A percentile compares a stretch with the other conserved stretches of the same genome.
phyloP scores from a whole-genome alignment of 1,284 basidiomycete species.

The Irpex sp. region DNA sequence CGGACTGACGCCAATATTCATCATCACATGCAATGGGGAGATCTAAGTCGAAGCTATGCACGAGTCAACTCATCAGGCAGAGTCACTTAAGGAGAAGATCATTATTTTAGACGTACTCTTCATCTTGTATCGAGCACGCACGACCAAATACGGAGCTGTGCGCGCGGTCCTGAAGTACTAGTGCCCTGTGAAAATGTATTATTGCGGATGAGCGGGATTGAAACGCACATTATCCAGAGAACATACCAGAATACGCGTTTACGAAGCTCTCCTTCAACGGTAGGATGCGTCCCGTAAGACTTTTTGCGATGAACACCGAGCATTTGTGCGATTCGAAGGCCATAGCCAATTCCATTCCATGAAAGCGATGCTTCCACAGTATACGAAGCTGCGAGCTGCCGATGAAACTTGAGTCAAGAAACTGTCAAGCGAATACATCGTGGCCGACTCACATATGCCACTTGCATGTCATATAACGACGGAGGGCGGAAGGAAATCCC shows the following conservation, averaged over 20 bases:
- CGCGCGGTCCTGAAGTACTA: constrained; percentile 57
- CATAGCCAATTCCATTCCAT: constrained; percentile 47
- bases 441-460: constrained; percentile 2
- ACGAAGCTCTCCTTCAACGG: constrained; percentile 45
- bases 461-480: constrained; percentile 67
- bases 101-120: constrained; percentile 51
- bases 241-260: constrained; percentile 70
- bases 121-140: constrained; percentile 76
- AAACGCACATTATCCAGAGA: not conserved
- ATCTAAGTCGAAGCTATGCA: constrained; percentile 66
- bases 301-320: constrained; percentile 36
- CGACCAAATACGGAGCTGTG: constrained; percentile 72
- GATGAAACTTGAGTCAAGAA: constrained; percentile 29
- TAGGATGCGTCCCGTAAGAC: constrained; percentile 22
- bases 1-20: not conserved
- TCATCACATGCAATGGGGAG: constrained; percentile 69
- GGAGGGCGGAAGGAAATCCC: constrained; percentile 50
- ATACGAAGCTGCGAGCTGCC: not conserved
- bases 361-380: constrained; percentile 22
- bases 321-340: constrained; percentile 43
- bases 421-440: not conserved
- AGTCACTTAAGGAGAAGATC: not conserved
- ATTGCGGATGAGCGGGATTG: not conserved
- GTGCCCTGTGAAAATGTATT: constrained; percentile 37
- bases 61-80: not conserved